Evolutionary conservation across 805 yeast genomes (phyloP).

Genomic region (Ogataea paraovalis): DNA sequence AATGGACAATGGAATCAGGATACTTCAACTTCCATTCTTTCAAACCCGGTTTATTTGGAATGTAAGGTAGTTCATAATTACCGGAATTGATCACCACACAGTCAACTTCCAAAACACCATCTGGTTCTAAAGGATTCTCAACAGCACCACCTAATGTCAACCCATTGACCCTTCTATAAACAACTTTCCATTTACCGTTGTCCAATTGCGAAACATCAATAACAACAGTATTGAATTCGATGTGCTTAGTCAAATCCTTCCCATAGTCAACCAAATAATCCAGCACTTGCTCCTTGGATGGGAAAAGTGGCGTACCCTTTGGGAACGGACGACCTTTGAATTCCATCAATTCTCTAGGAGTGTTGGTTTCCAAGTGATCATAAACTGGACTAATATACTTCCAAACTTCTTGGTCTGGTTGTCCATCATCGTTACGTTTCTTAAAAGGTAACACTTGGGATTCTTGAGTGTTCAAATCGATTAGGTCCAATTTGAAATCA

Average conservation of each 20-base stretch:
- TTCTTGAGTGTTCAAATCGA: constrained; percentile 7
- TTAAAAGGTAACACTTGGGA: background rate
- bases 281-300: constrained; percentile 54
- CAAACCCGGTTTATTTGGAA: constrained; percentile 54
- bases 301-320: constrained; percentile 45
- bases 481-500: constrained; percentile 6
- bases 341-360: constrained; percentile 64
- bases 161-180: constrained; percentile 30
- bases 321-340: constrained; percentile 53
- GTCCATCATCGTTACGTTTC: background rate
- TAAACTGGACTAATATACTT: constrained; percentile 52
- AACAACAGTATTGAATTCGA: constrained; percentile 48
- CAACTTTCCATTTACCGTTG: constrained; percentile 39
- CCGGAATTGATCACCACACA: constrained; percentile 30
- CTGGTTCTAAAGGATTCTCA: constrained; percentile 15
- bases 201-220: constrained; percentile 33
- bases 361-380: constrained; percentile 65
- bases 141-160: constrained; percentile 32
- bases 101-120: constrained; percentile 45
- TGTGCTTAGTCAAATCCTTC: constrained; percentile 35
- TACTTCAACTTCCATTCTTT: constrained; percentile 39
- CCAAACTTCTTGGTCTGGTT: background rate
- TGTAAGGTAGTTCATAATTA: background rate
- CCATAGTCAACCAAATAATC: constrained; percentile 55
- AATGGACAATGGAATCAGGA: constrained; percentile 52